phyloP scores from a whole-genome alignment of 1,284 basidiomycete genomes.

The Trichosporon faecale region DNA sequence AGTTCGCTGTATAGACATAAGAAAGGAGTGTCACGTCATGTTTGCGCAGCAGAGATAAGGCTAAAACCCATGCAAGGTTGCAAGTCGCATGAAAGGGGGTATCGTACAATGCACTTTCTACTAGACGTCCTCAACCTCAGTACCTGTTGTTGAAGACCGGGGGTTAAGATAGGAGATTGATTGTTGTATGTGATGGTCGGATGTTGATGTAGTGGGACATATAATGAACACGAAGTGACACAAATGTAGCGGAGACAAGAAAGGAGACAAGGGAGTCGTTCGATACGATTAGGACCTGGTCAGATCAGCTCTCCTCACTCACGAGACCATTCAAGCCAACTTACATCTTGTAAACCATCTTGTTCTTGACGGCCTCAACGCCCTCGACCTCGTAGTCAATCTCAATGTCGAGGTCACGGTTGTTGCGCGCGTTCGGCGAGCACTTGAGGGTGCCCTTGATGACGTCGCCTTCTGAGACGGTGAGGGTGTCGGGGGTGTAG shows the following conservation, averaged over 20 bases:
- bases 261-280: background rate
- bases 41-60: background rate
- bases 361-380: constrained; percentile 42
- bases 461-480: constrained; percentile 62
- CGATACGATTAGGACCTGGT: constrained; percentile 39
- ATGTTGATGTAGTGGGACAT: background rate
- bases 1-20: background rate
- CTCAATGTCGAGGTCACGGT: constrained; percentile 85
- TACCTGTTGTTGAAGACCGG: constrained; percentile 27
- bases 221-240: background rate
- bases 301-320: constrained; percentile 35
- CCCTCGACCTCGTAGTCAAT: constrained; percentile 65
- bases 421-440: constrained; percentile 83
- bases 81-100: constrained; percentile 20
- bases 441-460: constrained; percentile 71
- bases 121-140: constrained; percentile 24
- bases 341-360: constrained; percentile 56
- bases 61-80: constrained; percentile 3
- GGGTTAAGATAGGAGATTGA: background rate
- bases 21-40: background rate
- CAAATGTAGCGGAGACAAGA: constrained; percentile 1
- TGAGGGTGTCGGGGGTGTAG: constrained; percentile 74
- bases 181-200: constrained; percentile 13
- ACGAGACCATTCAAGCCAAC: constrained; percentile 23
- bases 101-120: constrained; percentile 31